Base-by-base conservation (phyloP, 345 rosid species). In the Dipteronia sinensis region DNA sequence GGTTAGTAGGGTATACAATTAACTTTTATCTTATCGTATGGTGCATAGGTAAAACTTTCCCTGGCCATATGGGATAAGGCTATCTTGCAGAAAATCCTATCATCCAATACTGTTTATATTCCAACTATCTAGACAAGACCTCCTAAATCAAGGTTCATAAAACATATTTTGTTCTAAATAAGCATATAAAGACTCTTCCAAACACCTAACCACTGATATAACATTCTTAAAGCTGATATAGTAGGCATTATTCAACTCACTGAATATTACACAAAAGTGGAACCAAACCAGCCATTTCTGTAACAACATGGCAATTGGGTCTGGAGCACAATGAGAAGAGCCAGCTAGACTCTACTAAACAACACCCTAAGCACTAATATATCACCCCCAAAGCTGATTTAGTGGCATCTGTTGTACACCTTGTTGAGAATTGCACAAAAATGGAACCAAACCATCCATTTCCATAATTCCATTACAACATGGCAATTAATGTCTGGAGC, bases 401-500 rank as follows among this genome's bases (percentile, higher is more conserved):
- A 20, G 25, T 44, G 63, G 11, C 69, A 46, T 42, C 38, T 34
- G 38, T 64, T 84, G 85, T 88, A 61, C 72, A 79, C 80, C 82
- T 75, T 62, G 78, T 59, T 8, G 74, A 71, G 22, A 61, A 78
- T 71, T 58, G 51, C 22, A 61, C 20, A 72, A 78, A 83, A 80
- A 67, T 47, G 81, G 87, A 81, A 88, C 67, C 71, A 65, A 82
- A 62, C 10, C 72, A 77, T 84, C 84, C 83, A 78, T 85, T 80
- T 85, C 42, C 65, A 47, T 62, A 78, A 84, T 80, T 85, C 42
- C 65, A 47, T 62, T 63, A 67, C 73, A 79, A 78, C 74, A 82
- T 72, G 78, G 85, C 85, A 77, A 83, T 83, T 77, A 0, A 79
- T 88, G 76, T 90, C 64, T 44, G 92, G 88, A 90, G 90, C 93